A percentile compares a stretch with the other conserved stretches of the same genome.
phyloP scores from a whole-genome alignment of 495 filamentous ascomycete genomes.

The Podospora didyma region DNA sequence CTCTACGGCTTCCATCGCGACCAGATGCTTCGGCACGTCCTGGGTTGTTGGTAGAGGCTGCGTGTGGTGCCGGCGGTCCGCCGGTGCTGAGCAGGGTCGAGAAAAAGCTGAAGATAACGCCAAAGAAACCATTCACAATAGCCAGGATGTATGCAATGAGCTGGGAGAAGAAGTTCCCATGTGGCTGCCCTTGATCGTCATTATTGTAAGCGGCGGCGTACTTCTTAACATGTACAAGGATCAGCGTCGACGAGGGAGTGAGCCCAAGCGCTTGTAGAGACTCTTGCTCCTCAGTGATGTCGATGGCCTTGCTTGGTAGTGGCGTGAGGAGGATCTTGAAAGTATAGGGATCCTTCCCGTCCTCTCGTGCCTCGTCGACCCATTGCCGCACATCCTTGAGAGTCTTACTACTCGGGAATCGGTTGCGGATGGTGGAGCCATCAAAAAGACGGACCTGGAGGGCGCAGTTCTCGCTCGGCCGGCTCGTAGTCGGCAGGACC shows the following conservation, averaged over 20 bases:
- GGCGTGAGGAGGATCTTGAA: constrained; percentile 85
- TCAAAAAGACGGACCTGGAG: constrained; percentile 84
- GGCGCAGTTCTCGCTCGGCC: constrained; percentile 45
- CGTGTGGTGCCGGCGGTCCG: constrained; percentile 6
- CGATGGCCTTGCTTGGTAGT: constrained; percentile 66
- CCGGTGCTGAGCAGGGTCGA: constrained; percentile 25
- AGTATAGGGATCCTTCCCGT: constrained; percentile 56
- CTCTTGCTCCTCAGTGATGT: constrained; percentile 67
- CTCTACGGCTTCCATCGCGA: constrained; percentile 11
- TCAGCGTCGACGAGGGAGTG: constrained; percentile 73
- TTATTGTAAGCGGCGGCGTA: constrained; percentile 58
- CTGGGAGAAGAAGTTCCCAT: constrained; percentile 42
- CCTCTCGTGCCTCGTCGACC: constrained; percentile 56
- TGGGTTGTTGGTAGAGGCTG: neutral
- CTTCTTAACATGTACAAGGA: constrained; percentile 61
- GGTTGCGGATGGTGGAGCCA: constrained; percentile 69
- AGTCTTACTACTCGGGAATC: constrained; percentile 60
- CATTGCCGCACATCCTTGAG: constrained; percentile 72
- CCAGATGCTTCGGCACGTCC: neutral
- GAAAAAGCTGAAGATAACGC: constrained; percentile 26
- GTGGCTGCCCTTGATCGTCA: constrained; percentile 14
- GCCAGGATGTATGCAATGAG: constrained; percentile 56
- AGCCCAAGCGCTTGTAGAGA: constrained; percentile 64
- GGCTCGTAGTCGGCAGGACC: constrained; percentile 10
- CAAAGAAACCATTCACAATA: constrained; percentile 25